A percentile compares a stretch with the other conserved stretches of the same genome.
Evolutionary conservation across 2,329 filamentous ascomycete species (phyloP).

Genomic region (Sporothrix brasiliensis): DNA sequence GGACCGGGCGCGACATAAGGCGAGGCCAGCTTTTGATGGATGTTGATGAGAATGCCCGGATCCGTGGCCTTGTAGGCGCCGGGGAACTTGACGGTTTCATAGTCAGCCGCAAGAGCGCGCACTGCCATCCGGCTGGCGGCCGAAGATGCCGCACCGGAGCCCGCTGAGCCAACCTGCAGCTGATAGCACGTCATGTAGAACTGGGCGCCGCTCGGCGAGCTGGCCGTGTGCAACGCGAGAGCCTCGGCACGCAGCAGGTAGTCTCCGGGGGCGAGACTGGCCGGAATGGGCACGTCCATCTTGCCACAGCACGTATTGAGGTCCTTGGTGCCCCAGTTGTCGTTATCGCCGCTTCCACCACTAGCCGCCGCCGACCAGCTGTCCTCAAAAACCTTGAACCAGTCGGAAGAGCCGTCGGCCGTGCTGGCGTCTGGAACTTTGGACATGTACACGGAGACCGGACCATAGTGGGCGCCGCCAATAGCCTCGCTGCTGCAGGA

Average conservation of each 20-base stretch:
- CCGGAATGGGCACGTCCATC: conserved; percentile 46
- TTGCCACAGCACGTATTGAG: conserved; percentile 48
- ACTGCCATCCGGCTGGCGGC: conserved; percentile 39
- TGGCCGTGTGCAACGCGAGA: conserved; percentile 53
- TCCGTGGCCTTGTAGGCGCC: conserved; percentile 50
- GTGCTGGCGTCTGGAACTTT: conserved; percentile 52
- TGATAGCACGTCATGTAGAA: conserved; percentile 49
- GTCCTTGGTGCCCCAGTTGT: conserved; percentile 52
- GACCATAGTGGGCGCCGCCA: conserved; percentile 56
- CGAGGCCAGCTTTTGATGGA: conserved; percentile 47
- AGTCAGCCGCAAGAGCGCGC: neutral
- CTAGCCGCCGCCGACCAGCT: conserved; percentile 46
- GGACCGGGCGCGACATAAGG: conserved; percentile 51
- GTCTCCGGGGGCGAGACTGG: conserved; percentile 43
- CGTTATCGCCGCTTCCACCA: conserved; percentile 47
- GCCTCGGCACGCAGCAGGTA: conserved; percentile 55
- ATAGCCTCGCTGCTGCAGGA: conserved; percentile 53
- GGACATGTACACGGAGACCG: conserved; percentile 53
- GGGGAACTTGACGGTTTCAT: conserved; percentile 44
- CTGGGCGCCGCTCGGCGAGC: conserved; percentile 43
- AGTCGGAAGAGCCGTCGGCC: conserved; percentile 49
- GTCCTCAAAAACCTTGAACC: conserved; percentile 57
- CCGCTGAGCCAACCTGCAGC: conserved; percentile 39
- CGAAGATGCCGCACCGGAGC: conserved; percentile 37
- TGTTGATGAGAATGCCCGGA: conserved; percentile 53